Evolutionary conservation across 2,329 filamentous ascomycete genomes (phyloP), one percentile per base, ranked within the genome.

Genomic region (Chrysoporthe puriensis): DNA sequence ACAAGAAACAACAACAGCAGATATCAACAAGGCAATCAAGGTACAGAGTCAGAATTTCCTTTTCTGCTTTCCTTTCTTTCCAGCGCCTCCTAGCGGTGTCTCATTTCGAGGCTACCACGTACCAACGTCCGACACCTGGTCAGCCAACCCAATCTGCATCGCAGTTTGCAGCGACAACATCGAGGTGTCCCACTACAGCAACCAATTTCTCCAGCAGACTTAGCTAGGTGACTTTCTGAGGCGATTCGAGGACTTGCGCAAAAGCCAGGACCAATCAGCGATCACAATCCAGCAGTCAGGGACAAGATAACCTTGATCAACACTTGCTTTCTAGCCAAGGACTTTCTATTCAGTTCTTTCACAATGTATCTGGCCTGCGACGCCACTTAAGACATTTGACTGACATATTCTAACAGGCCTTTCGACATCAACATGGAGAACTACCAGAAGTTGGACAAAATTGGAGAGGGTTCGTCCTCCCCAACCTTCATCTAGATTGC

Each of bases 391-490:
- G 3, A 4, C 11, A 18, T 6, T 3, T 36, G 9, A 21, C 68
- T 70, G 63, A 70, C 59, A 46, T 36, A 46, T 13, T 44, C 14
- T 11, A 8, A 21, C 48, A 69, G 56, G 59, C 21, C 50, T 44
- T 50, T 18, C 62, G 65, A 46, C 34, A 3, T 21, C 59, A 69
- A n/a, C 7, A 70, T 70, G 69, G 69, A 70, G 79, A 92, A 92
- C 80, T 93, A 93, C 78, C 89, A 92, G 80, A 92, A 92, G 81
- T 87, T 93, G 76, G 90, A 93, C 80, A 93, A 93, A 82, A 91
- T 93, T 73, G 90, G 90, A 77, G 91, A 93, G 83, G 90, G 90
- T 91, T 79, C 73, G 83, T 79, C 9, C 44, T 63, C 42, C 34
- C 57, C 14, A 34, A 11, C 44, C 57, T 9, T 26, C n/a, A 18